These are phyloP conservation scores for Margaritispora aquatica DNA, from an alignment of 495 filamentous ascomycete genomes.

Conservation along the genomic window DNA sequence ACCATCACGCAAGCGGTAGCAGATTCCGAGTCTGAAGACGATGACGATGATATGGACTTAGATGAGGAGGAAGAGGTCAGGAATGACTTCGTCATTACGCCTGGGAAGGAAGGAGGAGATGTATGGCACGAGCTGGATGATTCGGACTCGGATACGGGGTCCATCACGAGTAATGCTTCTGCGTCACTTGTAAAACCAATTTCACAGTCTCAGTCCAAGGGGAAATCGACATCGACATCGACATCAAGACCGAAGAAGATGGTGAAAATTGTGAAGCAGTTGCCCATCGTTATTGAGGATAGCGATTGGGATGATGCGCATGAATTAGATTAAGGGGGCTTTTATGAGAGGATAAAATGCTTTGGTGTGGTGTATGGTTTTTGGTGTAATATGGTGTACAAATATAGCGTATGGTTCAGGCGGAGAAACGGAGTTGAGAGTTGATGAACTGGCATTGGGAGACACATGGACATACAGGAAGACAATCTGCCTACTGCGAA, in stretches of 20 bases:
- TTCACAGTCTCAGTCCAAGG: constrained; percentile 6
- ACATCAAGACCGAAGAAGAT: constrained; percentile 20
- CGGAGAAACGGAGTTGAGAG: too few species aligned
- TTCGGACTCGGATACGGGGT: constrained; percentile 29
- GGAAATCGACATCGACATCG: constrained; percentile 23
- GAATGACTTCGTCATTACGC: constrained; percentile 15
- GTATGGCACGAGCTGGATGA: constrained; percentile 14
- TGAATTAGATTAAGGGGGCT: too few species aligned
- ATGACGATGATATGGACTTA: constrained; percentile 15
- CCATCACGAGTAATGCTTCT: constrained; percentile 29
- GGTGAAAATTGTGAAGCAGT: too few species aligned
- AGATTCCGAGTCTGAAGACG: constrained; percentile 9
- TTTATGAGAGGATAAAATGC: too few species aligned
- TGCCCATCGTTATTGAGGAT: constrained; percentile 47
- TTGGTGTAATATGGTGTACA: too few species aligned
- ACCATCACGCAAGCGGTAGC: neutral
- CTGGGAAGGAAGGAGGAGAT: constrained; percentile 1
- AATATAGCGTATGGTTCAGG: too few species aligned
- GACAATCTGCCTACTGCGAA: too few species aligned
- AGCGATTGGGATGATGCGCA: constrained; percentile 58
- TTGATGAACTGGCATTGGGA: too few species aligned
- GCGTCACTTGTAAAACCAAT: neutral
- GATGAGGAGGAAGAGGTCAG: constrained; percentile 20
- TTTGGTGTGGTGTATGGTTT: too few species aligned
- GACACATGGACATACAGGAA: too few species aligned